Conservation (phyloP, 2,329 filamentous ascomycete species). For the Pseudogymnoascus sp. region DNA sequence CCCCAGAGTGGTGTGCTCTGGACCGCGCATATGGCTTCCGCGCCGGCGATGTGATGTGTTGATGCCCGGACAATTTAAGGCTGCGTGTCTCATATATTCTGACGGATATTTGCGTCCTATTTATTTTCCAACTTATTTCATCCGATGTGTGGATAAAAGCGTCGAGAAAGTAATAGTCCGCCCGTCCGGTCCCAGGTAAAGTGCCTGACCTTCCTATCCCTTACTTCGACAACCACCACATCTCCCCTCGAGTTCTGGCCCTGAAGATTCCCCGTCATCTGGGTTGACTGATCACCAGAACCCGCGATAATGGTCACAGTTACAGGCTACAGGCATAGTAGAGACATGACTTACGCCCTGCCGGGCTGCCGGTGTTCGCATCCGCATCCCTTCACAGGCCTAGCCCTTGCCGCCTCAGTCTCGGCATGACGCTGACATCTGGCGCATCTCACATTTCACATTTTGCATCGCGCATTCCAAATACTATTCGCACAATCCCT, state of each 20-base stretch:
- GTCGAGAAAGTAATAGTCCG: neutral
- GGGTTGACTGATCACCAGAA: neutral
- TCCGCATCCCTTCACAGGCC: neutral
- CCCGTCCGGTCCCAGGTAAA: neutral
- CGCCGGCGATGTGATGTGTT: neutral
- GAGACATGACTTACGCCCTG: neutral
- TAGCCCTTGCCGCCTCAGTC: neutral
- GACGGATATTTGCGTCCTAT: neutral
- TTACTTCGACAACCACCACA: neutral
- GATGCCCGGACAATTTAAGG: neutral
- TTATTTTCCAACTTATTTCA: neutral
- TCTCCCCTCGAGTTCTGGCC: neutral
- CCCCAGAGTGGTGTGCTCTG: neutral
- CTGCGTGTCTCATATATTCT: neutral
- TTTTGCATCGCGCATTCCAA: neutral
- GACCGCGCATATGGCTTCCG: neutral
- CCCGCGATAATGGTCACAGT: neutral
- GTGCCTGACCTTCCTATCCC: neutral
- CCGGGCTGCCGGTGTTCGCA: neutral
- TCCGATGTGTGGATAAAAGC: conserved; percentile 4
- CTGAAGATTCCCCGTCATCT: neutral
- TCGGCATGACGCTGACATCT: neutral
- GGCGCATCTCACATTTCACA: conserved; percentile 1
- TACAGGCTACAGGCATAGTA: neutral
- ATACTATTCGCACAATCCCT: neutral